Evolutionary conservation across 192 early-diverging fungal genomes (phyloP).

Genomic region (Gryganskiella cystojenkinii): DNA sequence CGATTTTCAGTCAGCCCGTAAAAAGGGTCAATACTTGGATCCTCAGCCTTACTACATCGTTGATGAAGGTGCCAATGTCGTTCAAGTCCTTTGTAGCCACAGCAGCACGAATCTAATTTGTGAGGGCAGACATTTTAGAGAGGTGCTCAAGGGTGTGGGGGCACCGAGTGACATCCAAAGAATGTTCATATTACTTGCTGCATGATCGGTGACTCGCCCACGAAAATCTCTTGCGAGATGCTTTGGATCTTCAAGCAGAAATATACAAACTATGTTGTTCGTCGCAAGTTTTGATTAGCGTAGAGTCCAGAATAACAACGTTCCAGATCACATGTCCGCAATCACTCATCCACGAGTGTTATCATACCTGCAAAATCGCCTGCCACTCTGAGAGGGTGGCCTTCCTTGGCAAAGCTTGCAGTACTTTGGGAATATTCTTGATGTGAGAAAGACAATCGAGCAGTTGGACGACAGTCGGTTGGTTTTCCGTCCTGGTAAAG

Average conservation of each 20-base stretch:
- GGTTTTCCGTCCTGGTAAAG: slow-evolving; percentile 59
- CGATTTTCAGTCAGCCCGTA: background rate
- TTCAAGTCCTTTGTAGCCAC: slow-evolving; percentile 54
- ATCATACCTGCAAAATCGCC: slow-evolving; percentile 62
- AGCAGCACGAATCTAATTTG: slow-evolving; percentile 51
- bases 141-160: too few species aligned
- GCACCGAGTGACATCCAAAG: too few species aligned
- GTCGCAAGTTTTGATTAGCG: too few species aligned
- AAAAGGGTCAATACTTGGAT: background rate
- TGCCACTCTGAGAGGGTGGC: slow-evolving; percentile 69
- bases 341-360: background rate
- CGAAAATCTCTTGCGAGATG: slow-evolving; percentile 25
- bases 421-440: slow-evolving; percentile 60
- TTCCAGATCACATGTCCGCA: background rate
- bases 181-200: slow-evolving; percentile 24
- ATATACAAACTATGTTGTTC: slow-evolving; percentile 75
- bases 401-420: slow-evolving; percentile 58
- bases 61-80: slow-evolving; percentile 65
- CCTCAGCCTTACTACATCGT: slow-evolving; percentile 58
- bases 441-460: slow-evolving; percentile 55
- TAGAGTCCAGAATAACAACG: background rate
- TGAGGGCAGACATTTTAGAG: too few species aligned
- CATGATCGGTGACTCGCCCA: slow-evolving; percentile 18
- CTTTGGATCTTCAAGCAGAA: slow-evolving; percentile 64
- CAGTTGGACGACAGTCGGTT: slow-evolving; percentile 54